Evolutionary conservation across 2,329 filamentous ascomycete species (phyloP).

Genomic region (Fusarium pseudoanthophilum): DNA sequence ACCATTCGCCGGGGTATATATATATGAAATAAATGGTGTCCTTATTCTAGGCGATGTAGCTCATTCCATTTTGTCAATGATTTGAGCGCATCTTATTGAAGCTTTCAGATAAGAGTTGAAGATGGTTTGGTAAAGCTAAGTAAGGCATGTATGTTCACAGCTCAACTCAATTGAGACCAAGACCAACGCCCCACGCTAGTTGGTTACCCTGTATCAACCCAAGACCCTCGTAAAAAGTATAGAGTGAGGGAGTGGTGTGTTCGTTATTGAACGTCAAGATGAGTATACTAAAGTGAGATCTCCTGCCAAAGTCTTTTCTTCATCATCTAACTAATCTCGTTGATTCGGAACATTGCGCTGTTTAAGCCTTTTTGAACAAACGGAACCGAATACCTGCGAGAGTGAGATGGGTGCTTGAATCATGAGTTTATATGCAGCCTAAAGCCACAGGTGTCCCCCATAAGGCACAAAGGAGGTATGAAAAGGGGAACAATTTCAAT

Average conservation of each 20-base stretch:
- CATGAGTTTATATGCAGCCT: slow-evolving; percentile 8
- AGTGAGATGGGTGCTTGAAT: not conserved
- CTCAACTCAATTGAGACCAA: not conserved
- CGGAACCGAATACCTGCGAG: not conserved
- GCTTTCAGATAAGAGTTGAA: not conserved
- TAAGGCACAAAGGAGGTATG: not conserved
- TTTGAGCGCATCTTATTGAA: not conserved
- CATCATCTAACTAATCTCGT: not conserved
- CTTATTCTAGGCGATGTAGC: not conserved
- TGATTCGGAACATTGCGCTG: not conserved
- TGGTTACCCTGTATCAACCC: slow-evolving; percentile 21
- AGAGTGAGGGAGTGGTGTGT: not conserved
- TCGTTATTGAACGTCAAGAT: not conserved
- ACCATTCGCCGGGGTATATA: not conserved
- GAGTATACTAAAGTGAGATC: not conserved
- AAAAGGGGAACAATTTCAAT: not conserved
- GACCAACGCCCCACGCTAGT: not conserved
- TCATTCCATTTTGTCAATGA: not conserved
- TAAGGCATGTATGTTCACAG: not conserved
- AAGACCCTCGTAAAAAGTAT: not conserved
- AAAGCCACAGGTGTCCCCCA: slow-evolving; percentile 5
- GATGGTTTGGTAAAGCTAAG: not conserved
- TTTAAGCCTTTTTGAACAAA: not conserved
- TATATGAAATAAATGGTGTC: not conserved
- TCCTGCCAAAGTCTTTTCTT: not conserved